These are phyloP conservation scores for Bruguiera gymnorhiza DNA, from an alignment of 345 rosid genomes.

Conservation along the genomic window DNA sequence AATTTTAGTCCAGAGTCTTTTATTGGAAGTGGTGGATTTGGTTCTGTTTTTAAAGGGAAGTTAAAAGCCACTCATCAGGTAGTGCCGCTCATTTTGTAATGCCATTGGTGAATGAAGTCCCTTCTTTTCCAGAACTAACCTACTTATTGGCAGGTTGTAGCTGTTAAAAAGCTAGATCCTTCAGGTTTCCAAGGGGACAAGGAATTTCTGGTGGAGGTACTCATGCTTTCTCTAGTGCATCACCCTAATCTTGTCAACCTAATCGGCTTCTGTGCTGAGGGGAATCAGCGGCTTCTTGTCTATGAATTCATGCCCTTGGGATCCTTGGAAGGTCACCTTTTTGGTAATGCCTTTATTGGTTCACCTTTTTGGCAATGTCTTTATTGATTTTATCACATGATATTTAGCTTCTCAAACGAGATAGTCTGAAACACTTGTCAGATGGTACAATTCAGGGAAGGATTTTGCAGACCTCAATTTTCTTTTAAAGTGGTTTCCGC, in stretches of 20 bases:
- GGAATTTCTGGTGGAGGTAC: conserved; percentile 81
- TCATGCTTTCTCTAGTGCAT: conserved; percentile 69
- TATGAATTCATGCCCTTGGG: conserved; percentile 67
- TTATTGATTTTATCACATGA: neutral
- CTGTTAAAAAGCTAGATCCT: conserved; percentile 63
- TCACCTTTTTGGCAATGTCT: conserved; percentile 35
- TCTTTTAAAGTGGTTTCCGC: too few relatives aligned
- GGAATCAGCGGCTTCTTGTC: conserved; percentile 70
- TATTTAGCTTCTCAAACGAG: neutral
- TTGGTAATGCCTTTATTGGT: conserved; percentile 31
- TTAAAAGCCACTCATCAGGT: conserved; percentile 54
- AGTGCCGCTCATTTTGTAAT: neutral
- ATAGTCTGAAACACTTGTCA: too few relatives aligned
- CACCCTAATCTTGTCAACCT: conserved; percentile 68
- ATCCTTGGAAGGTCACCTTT: conserved; percentile 69
- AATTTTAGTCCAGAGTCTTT: conserved; percentile 42
- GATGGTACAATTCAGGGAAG: too few relatives aligned
- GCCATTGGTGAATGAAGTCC: neutral
- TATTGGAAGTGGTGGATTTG: conserved; percentile 84
- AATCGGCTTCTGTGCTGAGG: conserved; percentile 75
- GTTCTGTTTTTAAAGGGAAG: conserved; percentile 58
- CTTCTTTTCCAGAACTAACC: neutral
- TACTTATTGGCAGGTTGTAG: conserved; percentile 46
- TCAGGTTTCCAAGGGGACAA: conserved; percentile 71
- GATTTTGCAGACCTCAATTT: too few relatives aligned